Evolutionary conservation across 2,329 filamentous ascomycete genomes (phyloP), one percentile per base, ranked within the genome.

Genomic region (Pestalotiopsis sp.): DNA sequence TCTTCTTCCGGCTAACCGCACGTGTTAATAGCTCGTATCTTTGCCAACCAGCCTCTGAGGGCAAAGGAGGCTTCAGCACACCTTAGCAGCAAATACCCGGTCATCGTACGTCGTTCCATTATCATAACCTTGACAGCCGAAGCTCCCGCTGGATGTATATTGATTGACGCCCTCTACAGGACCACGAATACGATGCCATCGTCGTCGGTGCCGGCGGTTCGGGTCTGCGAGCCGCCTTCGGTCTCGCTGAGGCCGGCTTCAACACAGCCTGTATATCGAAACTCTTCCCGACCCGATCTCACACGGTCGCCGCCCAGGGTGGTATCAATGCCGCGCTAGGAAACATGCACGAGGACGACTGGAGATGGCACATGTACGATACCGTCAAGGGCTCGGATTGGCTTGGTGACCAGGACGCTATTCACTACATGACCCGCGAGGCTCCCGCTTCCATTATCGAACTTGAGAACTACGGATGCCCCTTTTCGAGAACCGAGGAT

Each of bases 311-410:
- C 69, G 90, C 90, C 56, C 90, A 92, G 82, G 93, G 93, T 79
- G 93, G 93, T 78, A 95, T 96, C 86, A 96, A 96, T 81, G 93
- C 93, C 68, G 93, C 93, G 65, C 87, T 96, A 68, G 93, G 93
- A 79, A 97, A 97, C 86, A 98, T 98, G 95, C 94, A 97, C 87
- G 90, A 95, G 86, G 95, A 98, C 78, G 94, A 98, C 85, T 98
- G 95, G 95, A 91, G 94, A 87, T 98, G 95, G 95, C 95, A 98
- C 85, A 98, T 98, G 95, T 98, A 98, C 87, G 95, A 98, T 82
- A 98, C 95, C 58, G 95, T 98, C 80, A 98, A 98, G 87, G 95
- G 95, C 73, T 97, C 93, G 73, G 95, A 98, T 86, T 98, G 95
- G 95, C 90, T 98, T 65, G 95, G 95, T 82, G 95, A 98, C 82